A percentile compares a stretch with the other conserved stretches of the same genome.
These are phyloP conservation scores for Diutina neorugosa DNA, from an alignment of 1,139 yeast genomes.

Conservation along the genomic window DNA sequence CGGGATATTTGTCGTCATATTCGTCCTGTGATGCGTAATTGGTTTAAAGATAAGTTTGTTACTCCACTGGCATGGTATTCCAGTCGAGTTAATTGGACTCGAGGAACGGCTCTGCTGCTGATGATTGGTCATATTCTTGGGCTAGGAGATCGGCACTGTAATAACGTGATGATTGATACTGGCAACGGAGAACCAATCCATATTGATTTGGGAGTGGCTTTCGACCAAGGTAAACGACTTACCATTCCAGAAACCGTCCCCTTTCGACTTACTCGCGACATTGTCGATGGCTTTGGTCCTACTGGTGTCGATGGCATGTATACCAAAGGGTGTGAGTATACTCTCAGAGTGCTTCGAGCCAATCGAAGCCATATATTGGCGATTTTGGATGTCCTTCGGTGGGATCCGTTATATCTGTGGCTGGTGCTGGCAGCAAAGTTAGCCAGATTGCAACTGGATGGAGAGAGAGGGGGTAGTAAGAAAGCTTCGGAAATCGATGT, in stretches of 20 bases:
- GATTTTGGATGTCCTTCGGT: conserved; percentile 72
- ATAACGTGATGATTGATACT: conserved; percentile 74
- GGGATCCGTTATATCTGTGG: conserved; percentile 95
- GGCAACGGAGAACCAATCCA: conserved; percentile 85
- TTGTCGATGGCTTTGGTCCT: conserved; percentile 87
- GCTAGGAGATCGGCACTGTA: conserved; percentile 89
- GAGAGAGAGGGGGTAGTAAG: conserved; percentile 7
- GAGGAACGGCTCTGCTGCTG: conserved; percentile 77
- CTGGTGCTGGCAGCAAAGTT: conserved; percentile 59
- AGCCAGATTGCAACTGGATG: conserved; percentile 40
- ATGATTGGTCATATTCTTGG: conserved; percentile 84
- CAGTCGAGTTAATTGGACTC: conserved; percentile 52
- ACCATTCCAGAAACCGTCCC: conserved; percentile 93
- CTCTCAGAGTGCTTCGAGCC: conserved; percentile 52
- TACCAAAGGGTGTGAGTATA: conserved; percentile 59
- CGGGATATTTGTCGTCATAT: conserved; percentile 37
- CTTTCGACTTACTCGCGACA: conserved; percentile 78
- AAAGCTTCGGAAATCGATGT: background rate
- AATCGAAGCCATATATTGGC: conserved; percentile 65
- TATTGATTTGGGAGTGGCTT: conserved; percentile 92
- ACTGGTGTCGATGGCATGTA: conserved; percentile 74
- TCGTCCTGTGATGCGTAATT: conserved; percentile 56
- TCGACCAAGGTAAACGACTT: conserved; percentile 78
- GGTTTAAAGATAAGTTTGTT: conserved; percentile 55
- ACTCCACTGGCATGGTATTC: conserved; percentile 65